A percentile compares a stretch with the other conserved stretches of the same genome.
Evolutionary conservation across 306 rosid genomes (phyloP).

Genomic region (Macrotyloma uniflorum): DNA sequence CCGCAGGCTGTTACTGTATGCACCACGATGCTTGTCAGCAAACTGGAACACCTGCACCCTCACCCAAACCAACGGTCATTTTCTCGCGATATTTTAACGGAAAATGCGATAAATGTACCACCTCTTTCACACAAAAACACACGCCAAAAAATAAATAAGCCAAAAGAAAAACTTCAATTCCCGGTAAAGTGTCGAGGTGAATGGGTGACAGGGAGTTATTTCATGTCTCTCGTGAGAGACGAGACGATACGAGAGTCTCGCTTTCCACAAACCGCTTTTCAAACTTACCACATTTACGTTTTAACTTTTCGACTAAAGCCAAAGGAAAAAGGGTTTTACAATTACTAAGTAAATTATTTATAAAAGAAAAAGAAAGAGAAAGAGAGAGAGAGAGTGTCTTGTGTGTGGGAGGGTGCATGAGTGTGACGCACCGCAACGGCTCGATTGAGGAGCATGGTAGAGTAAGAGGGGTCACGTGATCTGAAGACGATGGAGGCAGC

Average conservation of each 20-base stretch:
- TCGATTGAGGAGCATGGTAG: slow-evolving; percentile 76
- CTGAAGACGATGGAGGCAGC: slow-evolving; percentile 99
- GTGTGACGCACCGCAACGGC: slow-evolving; percentile 88
- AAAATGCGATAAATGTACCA: slow-evolving; percentile 2
- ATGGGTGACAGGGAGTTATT: slow-evolving; percentile 25
- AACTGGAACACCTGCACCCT: slow-evolving; percentile 81
- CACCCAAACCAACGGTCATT: slow-evolving; percentile 49
- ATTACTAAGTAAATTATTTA: background rate
- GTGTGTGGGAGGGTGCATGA: slow-evolving; percentile 4
- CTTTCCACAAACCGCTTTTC: background rate
- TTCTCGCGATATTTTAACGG: slow-evolving; percentile 55
- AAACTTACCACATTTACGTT: slow-evolving; percentile 26
- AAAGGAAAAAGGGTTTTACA: background rate
- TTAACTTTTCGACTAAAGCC: slow-evolving; percentile 3
- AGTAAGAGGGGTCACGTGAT: slow-evolving; percentile 92
- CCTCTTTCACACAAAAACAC: background rate
- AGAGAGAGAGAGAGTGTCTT: no score
- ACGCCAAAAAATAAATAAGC: background rate
- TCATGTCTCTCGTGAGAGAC: slow-evolving; percentile 11
- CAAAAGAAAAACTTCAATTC: slow-evolving; percentile 11
- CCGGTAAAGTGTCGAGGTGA: slow-evolving; percentile 39
- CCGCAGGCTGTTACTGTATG: slow-evolving; percentile 83
- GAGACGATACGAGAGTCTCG: no score
- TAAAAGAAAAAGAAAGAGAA: background rate
- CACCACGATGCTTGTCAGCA: slow-evolving; percentile 94